Conservation (phyloP, 306 rosid genomes). For the Trichosanthes cucumerina region DNA sequence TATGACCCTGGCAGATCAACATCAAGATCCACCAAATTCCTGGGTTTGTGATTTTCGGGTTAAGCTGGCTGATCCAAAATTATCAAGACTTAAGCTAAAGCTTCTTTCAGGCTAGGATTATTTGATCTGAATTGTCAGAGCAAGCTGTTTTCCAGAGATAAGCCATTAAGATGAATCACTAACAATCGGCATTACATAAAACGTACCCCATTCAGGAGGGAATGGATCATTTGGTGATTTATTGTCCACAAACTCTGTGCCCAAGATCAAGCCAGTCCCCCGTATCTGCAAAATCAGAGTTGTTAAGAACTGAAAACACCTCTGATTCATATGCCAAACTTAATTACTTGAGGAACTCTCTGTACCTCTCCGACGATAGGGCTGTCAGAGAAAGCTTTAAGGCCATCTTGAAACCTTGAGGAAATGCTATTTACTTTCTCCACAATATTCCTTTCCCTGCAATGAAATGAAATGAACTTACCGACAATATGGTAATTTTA, state of each 20-base stretch:
- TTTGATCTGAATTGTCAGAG: not conserved
- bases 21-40: not conserved
- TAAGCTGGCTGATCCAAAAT: not conserved
- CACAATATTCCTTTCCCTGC: constrained; percentile 74
- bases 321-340: not conserved
- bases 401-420: constrained; percentile 74
- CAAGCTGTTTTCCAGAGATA: not conserved
- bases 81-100: not conserved
- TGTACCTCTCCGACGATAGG: constrained; percentile 89
- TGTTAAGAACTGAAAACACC: not conserved
- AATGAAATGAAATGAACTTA: constrained; percentile 5
- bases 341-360: not conserved
- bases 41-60: not conserved
- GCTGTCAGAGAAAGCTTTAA: constrained; percentile 71
- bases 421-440: constrained; percentile 47
- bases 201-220: constrained; percentile 94
- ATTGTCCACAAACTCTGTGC: constrained; percentile 66
- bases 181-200: not conserved
- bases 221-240: constrained; percentile 82
- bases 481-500: not conserved
- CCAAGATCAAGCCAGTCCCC: constrained; percentile 75
- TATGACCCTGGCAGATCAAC: not conserved
- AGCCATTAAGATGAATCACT: not conserved
- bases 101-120: not conserved
- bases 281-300: constrained; percentile 56